Conservation (phyloP, 148 eudicot genomes). For the Camellia sinensis region DNA sequence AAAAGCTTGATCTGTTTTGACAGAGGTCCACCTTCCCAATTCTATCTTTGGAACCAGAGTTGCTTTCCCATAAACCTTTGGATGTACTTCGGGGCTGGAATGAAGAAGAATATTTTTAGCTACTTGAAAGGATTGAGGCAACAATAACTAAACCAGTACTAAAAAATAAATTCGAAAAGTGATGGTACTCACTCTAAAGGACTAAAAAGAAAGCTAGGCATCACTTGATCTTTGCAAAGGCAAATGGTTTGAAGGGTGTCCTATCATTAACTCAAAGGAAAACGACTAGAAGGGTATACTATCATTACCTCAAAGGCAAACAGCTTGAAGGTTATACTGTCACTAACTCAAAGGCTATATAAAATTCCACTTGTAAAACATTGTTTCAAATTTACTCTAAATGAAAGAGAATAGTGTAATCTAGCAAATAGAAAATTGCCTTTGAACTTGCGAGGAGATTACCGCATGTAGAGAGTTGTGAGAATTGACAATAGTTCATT, state of each 20-base stretch:
- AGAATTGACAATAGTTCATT: neutral
- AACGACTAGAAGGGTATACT: neutral
- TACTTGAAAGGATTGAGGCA: slow-evolving; percentile 2
- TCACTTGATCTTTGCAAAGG: slow-evolving; percentile 5
- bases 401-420: neutral
- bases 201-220: neutral
- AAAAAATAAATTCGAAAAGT: neutral
- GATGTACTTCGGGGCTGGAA: slow-evolving; percentile 37
- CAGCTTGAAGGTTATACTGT: neutral
- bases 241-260: neutral
- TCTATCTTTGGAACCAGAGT: slow-evolving; percentile 47
- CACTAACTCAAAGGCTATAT: neutral
- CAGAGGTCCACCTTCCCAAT: slow-evolving; percentile 67
- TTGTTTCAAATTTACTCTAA: neutral
- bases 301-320: neutral
- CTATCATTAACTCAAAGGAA: neutral
- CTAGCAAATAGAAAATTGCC: neutral
- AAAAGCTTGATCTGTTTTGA: slow-evolving; percentile 46
- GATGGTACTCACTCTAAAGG: neutral
- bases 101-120: neutral
- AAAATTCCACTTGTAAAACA: neutral
- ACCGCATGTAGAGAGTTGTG: neutral
- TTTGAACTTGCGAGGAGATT: neutral
- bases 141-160: neutral
- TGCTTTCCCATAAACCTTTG: slow-evolving; percentile 26